Conservation (phyloP, 345 rosid species). For the Eucalyptus coolabah region DNA sequence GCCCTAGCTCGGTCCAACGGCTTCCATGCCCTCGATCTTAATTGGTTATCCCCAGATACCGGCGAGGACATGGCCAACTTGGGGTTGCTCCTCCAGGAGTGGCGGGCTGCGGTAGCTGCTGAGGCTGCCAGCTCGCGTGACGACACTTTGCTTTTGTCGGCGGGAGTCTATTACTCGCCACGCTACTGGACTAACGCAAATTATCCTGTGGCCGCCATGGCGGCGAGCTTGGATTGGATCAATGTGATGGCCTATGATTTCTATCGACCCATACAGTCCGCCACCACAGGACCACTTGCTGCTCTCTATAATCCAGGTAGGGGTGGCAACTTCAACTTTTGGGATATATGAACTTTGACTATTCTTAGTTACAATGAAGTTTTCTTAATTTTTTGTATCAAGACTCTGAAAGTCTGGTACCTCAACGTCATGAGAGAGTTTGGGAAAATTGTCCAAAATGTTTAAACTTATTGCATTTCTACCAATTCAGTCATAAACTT, state of each 20-base stretch:
- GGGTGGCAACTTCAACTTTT: neutral
- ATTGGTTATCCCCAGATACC: conserved; percentile 35
- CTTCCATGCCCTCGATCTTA: conserved; percentile 54
- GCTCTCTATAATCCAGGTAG: conserved; percentile 41
- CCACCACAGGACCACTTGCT: conserved; percentile 44
- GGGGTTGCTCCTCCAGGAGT: conserved; percentile 23
- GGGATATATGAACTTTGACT: neutral
- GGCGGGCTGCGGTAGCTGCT: conserved; percentile 27
- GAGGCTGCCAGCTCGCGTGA: conserved; percentile 25
- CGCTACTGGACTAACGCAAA: neutral
- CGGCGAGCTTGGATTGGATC: conserved; percentile 42
- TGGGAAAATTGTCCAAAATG: too few relatives aligned
- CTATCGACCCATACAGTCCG: conserved; percentile 26
- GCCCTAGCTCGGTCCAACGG: conserved; percentile 25
- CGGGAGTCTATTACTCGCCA: conserved; percentile 24
- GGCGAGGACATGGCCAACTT: conserved; percentile 27
- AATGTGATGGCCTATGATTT: conserved; percentile 54
- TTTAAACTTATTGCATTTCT: too few relatives aligned
- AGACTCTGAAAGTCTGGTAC: neutral
- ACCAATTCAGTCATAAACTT: too few relatives aligned
- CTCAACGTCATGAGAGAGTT: neutral
- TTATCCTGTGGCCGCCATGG: conserved; percentile 29
- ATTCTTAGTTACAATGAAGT: neutral
- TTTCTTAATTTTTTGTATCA: neutral
- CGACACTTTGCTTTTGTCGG: conserved; percentile 24